Conservation (phyloP, 805 yeast genomes). For the Metschnikowia hibisci region DNA sequence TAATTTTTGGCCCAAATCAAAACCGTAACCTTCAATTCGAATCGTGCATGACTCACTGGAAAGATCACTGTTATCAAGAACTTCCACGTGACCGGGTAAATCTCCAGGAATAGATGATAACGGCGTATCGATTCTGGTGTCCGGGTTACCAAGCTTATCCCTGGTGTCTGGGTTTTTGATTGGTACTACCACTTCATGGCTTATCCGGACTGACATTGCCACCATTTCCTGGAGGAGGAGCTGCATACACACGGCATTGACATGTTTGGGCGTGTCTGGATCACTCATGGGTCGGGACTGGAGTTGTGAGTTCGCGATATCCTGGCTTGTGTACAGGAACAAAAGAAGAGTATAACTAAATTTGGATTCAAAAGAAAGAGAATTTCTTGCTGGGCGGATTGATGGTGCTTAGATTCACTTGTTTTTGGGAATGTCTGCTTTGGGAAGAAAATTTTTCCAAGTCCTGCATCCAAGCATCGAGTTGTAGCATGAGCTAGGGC, state of each 20-base stretch:
- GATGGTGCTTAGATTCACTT: too few species aligned
- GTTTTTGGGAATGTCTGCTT: too few species aligned
- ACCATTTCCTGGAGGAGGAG: constrained; percentile 71
- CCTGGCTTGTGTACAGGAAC: too few species aligned
- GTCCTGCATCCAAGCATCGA: too few species aligned
- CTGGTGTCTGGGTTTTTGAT: background rate
- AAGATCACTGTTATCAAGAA: constrained; percentile 33
- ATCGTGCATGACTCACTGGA: constrained; percentile 49
- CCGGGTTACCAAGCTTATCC: constrained; percentile 9
- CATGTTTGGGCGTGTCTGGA: constrained; percentile 24
- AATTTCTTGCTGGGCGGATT: too few species aligned
- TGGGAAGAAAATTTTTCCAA: too few species aligned
- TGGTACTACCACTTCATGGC: constrained; percentile 36
- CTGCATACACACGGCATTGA: constrained; percentile 56
- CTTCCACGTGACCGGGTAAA: constrained; percentile 41
- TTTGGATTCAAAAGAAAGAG: too few species aligned
- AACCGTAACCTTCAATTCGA: constrained; percentile 70
- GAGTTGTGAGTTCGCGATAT: background rate
- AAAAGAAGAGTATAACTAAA: too few species aligned
- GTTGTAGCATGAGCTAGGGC: too few species aligned
- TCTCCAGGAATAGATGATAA: constrained; percentile 30
- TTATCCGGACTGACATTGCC: constrained; percentile 65
- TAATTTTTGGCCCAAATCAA: constrained; percentile 57
- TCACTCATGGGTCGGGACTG: constrained; percentile 7
- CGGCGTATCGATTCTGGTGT: constrained; percentile 25